Evolutionary conservation across 371 early-diverging fungal genomes (phyloP).

Genomic region (Blyttiomyces sp.): DNA sequence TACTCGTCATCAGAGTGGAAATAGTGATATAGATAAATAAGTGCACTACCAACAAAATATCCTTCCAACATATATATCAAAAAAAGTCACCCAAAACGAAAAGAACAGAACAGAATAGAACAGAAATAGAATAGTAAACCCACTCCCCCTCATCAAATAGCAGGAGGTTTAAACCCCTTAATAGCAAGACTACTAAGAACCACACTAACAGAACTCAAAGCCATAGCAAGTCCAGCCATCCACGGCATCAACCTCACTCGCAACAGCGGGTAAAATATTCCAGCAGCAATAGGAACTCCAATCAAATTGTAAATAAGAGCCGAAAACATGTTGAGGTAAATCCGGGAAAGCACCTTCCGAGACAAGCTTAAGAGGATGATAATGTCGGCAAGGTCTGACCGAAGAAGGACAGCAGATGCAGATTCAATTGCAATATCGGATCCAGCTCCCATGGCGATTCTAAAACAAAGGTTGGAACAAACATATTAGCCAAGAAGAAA

Average conservation of each 20-base stretch:
- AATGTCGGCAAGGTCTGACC: constrained; percentile 67
- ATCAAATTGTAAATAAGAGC: constrained; percentile 75
- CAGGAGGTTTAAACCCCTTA: constrained; percentile 13
- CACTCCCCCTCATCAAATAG: neutral
- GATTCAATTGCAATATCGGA: constrained; percentile 81
- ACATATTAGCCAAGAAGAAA: neutral
- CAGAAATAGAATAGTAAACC: too few species aligned
- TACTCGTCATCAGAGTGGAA: too few species aligned
- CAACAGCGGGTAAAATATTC: constrained; percentile 57
- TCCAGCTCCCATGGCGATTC: constrained; percentile 70
- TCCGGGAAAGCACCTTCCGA: constrained; percentile 60
- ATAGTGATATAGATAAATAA: too few species aligned
- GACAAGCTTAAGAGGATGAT: constrained; percentile 64
- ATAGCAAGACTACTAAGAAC: constrained; percentile 67
- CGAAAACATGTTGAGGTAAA: constrained; percentile 76
- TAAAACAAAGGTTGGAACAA: neutral
- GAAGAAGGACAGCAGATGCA: constrained; percentile 69
- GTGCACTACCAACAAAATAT: too few species aligned
- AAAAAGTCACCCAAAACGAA: too few species aligned
- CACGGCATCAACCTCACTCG: constrained; percentile 54
- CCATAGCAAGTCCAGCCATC: constrained; percentile 83
- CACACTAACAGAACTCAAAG: constrained; percentile 71
- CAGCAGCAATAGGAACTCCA: constrained; percentile 80
- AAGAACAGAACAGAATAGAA: too few species aligned
- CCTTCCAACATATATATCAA: too few species aligned